Base-by-base conservation (phyloP, 2,329 filamentous ascomycete genomes). In the Xylariaceae sp. region DNA sequence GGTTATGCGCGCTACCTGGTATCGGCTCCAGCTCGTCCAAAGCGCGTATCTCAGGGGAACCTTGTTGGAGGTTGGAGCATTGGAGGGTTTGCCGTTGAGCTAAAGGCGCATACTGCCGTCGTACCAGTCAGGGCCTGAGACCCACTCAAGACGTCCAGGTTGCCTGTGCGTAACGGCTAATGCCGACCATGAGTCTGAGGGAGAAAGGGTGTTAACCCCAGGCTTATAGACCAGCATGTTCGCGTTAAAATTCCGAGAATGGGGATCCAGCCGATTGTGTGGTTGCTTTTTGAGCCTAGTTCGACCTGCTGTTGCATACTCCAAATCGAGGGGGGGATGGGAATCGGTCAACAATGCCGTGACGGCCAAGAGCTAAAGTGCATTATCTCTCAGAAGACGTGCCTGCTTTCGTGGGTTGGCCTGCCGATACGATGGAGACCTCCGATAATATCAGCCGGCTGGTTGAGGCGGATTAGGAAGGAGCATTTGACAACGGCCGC, bases 381-480 rank as follows among this genome's bases (percentile, higher is more conserved):
- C 34, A 34, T 41, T 41, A 41, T 41, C 39, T 38, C 9, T 34
- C 34, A 31, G 36, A 30, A 30, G 29, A 41, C 34, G 31, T 41
- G 39, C 34, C 39, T 41, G n/a, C n/a, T 41, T 41, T 41, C 21
- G 34, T 37, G 34, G 34, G 38, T 26, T 41, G 7, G 14, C 24
- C 30, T 34, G 24, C 39, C 34, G 39, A 37, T 38, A 41, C 39
- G 40, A 36, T 43, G 34, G 36, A 32, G 43, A 21, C 41, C 33
- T 18, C 36, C 18, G 41, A 40, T 50, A 40, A 44, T 40, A 18
- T 48, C 44, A 35, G 34, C 31, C 36, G 43, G 38, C 39, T 28
- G 34, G 40, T 44, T 43, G 40, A 18, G 45, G 46, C 46, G 32
- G 40, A 51, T 48, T 47, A 45, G 50, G 50, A 53, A 53, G 50